A percentile compares a stretch with the other conserved stretches of the same genome.
Conservation (phyloP, 768 basidiomycete species). For the Tricholoma matsutake region DNA sequence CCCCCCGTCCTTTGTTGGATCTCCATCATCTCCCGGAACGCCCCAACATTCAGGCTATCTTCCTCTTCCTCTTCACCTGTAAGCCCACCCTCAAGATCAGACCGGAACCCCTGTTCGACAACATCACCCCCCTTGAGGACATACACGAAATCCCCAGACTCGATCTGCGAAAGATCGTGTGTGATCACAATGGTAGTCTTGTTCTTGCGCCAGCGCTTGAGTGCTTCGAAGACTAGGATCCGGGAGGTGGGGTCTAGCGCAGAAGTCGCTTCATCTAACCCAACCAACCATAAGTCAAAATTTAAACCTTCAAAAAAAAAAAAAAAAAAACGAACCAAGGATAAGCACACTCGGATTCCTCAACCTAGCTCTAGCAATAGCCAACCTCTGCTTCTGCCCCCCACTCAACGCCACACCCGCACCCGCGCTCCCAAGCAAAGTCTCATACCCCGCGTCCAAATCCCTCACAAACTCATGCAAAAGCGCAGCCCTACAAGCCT, state of each 20-base stretch:
- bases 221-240: slow-evolving; percentile 75
- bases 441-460: slow-evolving; percentile 88
- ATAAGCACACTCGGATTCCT: slow-evolving; percentile 87
- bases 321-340: slow-evolving; percentile 62
- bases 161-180: slow-evolving; percentile 88
- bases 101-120: slow-evolving; percentile 84
- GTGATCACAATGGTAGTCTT: slow-evolving; percentile 93
- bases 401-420: slow-evolving; percentile 75
- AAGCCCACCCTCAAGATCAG: slow-evolving; percentile 60
- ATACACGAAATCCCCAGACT: slow-evolving; percentile 80
- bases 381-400: slow-evolving; percentile 41
- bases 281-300: too few relatives aligned
- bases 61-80: neutral
- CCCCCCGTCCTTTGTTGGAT: slow-evolving; percentile 54
- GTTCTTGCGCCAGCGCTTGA: slow-evolving; percentile 65
- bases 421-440: slow-evolving; percentile 40
- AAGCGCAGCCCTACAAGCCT: slow-evolving; percentile 80
- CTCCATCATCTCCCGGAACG: slow-evolving; percentile 69
- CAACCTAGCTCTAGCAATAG: slow-evolving; percentile 82
- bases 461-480: slow-evolving; percentile 84
- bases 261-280: slow-evolving; percentile 73
- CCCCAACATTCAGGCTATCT: slow-evolving; percentile 34
- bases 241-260: slow-evolving; percentile 87
- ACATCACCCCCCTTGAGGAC: slow-evolving; percentile 80
- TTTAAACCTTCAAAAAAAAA: neutral